A percentile compares a stretch with the other conserved stretches of the same genome.
These are phyloP conservation scores for Incumbomyces lentus DNA, from an alignment of 2,329 filamentous ascomycete species.

Conservation along the genomic window DNA sequence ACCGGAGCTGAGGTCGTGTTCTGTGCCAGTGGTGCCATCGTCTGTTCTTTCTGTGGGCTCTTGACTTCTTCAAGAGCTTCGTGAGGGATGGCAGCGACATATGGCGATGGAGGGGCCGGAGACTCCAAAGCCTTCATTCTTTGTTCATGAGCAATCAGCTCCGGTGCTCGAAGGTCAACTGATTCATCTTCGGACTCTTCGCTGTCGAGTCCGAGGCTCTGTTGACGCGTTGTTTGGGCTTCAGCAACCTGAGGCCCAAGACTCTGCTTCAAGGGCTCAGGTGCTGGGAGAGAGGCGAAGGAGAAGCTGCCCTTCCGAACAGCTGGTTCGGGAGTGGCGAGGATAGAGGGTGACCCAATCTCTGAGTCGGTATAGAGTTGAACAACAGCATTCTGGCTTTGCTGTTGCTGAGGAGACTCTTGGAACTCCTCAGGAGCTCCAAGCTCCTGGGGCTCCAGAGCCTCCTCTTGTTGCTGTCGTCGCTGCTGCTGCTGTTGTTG, in stretches of 20 bases:
- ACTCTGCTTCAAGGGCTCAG: constrained; percentile 85
- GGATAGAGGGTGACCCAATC: constrained; percentile 38
- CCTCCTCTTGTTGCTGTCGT: constrained; percentile 23
- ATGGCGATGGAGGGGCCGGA: constrained; percentile 42
- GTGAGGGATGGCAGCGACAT: constrained; percentile 23
- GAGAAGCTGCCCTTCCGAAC: constrained; percentile 88
- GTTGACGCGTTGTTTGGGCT: constrained; percentile 14
- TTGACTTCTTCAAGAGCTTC: background rate
- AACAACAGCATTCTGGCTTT: constrained; percentile 17
- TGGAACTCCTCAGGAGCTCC: constrained; percentile 38
- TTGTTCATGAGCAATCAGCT: constrained; percentile 20
- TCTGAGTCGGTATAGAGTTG: constrained; percentile 27
- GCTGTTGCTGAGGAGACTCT: constrained; percentile 22
- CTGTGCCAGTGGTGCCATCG: no score
- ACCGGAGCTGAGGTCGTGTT: no score
- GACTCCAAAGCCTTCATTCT: constrained; percentile 16
- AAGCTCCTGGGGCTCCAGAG: constrained; percentile 32
- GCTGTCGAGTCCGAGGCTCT: constrained; percentile 13
- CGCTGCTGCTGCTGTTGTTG: constrained; percentile 23
- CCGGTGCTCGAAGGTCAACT: constrained; percentile 26
- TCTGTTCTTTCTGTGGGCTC: no score
- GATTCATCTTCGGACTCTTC: constrained; percentile 40
- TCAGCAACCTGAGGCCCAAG: constrained; percentile 33
- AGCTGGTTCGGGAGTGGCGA: constrained; percentile 45
- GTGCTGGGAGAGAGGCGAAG: constrained; percentile 83